phyloP scores from a whole-genome alignment of 371 early-diverging fungal species.

The Mortierella sp. region DNA sequence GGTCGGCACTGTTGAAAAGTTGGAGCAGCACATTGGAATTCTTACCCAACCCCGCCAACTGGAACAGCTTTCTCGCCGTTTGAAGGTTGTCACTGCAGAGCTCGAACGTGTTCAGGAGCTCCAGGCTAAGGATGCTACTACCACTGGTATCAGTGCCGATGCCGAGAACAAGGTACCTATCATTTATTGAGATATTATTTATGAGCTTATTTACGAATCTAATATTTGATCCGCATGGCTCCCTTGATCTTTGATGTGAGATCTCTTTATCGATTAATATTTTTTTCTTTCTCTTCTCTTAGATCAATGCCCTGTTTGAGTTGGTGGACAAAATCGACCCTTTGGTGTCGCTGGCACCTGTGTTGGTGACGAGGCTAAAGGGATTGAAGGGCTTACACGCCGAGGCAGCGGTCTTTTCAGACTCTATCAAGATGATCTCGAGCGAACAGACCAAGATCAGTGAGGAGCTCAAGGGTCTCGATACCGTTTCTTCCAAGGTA shows the following conservation, averaged over 20 bases:
- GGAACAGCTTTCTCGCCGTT: constrained; percentile 79
- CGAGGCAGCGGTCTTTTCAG: constrained; percentile 86
- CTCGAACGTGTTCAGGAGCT: constrained; percentile 84
- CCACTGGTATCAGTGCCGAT: constrained; percentile 57
- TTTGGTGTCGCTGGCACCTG: constrained; percentile 83
- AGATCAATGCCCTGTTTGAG: constrained; percentile 81
- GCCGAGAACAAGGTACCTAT: constrained; percentile 55
- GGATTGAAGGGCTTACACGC: constrained; percentile 85
- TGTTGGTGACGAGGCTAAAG: constrained; percentile 85
- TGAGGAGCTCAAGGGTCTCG: constrained; percentile 78
- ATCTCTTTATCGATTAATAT: too few species aligned
- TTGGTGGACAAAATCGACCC: constrained; percentile 85
- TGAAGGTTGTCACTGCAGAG: constrained; percentile 79
- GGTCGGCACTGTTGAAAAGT: constrained; percentile 77
- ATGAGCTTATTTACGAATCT: not conserved
- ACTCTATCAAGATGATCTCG: constrained; percentile 79
- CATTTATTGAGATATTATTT: too few species aligned
- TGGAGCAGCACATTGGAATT: constrained; percentile 86
- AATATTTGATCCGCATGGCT: too few species aligned
- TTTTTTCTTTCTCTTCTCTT: constrained; percentile 7
- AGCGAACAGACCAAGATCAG: constrained; percentile 80
- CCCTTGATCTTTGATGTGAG: too few species aligned
- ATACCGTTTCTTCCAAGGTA: constrained; percentile 67
- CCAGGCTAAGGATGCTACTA: constrained; percentile 65
- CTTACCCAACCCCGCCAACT: constrained; percentile 86